Evolutionary conservation across 2,329 filamentous ascomycete genomes (phyloP), one percentile per base, ranked within the genome.

Genomic region (Calonectria naviculata): DNA sequence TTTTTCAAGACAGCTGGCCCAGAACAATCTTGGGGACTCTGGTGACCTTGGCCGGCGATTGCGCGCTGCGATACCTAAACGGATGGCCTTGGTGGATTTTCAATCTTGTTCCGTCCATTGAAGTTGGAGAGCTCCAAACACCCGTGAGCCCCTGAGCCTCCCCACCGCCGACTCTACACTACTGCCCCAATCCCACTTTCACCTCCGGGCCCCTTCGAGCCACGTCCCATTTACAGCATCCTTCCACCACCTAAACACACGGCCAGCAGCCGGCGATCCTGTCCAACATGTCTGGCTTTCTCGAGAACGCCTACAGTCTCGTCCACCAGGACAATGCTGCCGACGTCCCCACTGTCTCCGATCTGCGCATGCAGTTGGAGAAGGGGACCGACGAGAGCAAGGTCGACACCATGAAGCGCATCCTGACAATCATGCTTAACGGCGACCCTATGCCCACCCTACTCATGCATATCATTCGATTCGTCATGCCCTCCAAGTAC

Each of bases 381-480:
- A 98, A 97, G 87, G 95, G 95, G 78, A 96, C 90, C 73, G 95
- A 98, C 84, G 95, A 98, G 85, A 92, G 90, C 81, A 98, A 98
- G 88, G 89, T 96, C 83, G 95, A 98, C 77, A 98, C 95, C 71
- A 97, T 97, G 95, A 97, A 97, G 91, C 93, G 92, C 87, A 95
- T 99, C 83, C 87, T 98, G 82, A 97, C 94, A 74, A 92, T 98
- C 82, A 98, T 99, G 97, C 91, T 99, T 81, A 98, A 98, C 83
- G 97, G 97, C 78, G 96, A 99, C 82, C 93, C 97, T 46, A 97
- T 99, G 93, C 93, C 95, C 29, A 93, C 95, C 78, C 89, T 99
- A 24, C 92, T 99, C 78, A 99, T 99, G 97, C 97, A 98, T 87
- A 99, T 99, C 81, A 99, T 99, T 84, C 95, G 97, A 83, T 99